Evolutionary conservation across 2,329 filamentous ascomycete species (phyloP).

Genomic region (Chaetoscypha palmicola): DNA sequence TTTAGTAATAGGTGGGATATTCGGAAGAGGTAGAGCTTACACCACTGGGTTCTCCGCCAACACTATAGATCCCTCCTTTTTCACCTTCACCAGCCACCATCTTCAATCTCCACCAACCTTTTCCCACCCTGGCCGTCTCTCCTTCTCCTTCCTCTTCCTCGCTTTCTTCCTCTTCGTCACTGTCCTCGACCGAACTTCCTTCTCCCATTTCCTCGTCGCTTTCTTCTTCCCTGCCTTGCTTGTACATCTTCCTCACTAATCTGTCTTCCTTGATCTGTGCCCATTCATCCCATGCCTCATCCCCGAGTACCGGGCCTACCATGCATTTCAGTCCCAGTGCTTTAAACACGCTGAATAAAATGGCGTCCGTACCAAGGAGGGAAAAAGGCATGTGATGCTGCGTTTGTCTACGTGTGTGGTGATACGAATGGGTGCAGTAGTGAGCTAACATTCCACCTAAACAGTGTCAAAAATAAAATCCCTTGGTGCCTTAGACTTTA

Average conservation of each 20-base stretch:
- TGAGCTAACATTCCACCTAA: slow-evolving; percentile 39
- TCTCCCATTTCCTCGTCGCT: slow-evolving; percentile 5
- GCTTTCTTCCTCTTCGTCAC: not conserved
- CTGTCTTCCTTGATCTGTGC: slow-evolving; percentile 4
- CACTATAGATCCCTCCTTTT: not conserved
- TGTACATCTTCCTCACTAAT: slow-evolving; percentile 6
- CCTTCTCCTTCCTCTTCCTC: not conserved
- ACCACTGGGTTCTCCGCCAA: slow-evolving; percentile 8
- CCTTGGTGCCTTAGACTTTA: too few relatives aligned
- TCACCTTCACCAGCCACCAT: slow-evolving; percentile 7
- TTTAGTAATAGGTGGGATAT: not conserved
- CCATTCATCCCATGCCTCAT: slow-evolving; percentile 14
- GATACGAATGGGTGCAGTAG: slow-evolving; percentile 41
- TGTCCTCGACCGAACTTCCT: not conserved
- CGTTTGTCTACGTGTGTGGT: slow-evolving; percentile 31
- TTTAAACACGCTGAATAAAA: slow-evolving; percentile 34
- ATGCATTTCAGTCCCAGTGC: slow-evolving; percentile 29
- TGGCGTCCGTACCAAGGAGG: slow-evolving; percentile 42
- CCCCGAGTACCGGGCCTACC: slow-evolving; percentile 28
- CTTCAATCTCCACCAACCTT: slow-evolving; percentile 8
- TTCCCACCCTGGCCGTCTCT: slow-evolving; percentile 5
- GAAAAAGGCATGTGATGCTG: slow-evolving; percentile 28
- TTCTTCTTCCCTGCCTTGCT: not conserved
- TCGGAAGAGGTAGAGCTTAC: slow-evolving; percentile 1
- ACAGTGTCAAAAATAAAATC: too few relatives aligned